A percentile compares a stretch with the other conserved stretches of the same genome.
Conservation (phyloP, 2,329 filamentous ascomycete species). For the Scytalidium sp. region DNA sequence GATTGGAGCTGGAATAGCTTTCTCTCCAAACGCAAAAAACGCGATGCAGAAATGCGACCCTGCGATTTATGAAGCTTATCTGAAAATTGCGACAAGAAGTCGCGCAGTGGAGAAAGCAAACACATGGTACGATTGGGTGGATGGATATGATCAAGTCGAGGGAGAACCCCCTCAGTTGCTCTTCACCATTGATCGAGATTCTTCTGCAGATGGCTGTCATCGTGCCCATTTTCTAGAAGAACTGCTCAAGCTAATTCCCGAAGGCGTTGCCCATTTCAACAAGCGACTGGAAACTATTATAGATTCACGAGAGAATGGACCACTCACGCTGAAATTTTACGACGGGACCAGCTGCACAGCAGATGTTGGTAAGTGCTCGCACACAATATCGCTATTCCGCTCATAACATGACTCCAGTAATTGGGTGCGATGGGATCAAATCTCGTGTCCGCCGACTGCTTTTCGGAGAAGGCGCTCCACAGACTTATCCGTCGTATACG, state of each 20-base stretch:
- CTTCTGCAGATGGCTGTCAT: constrained; percentile 15
- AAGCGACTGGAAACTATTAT: constrained; percentile 26
- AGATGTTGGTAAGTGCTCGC: constrained; percentile 19
- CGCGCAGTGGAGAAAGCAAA: constrained; percentile 26
- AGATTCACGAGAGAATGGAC: constrained; percentile 8
- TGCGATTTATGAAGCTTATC: constrained; percentile 11
- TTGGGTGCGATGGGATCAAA: constrained; percentile 64
- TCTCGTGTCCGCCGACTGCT: constrained; percentile 49
- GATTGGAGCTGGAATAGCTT: constrained; percentile 18
- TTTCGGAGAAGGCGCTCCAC: constrained; percentile 42
- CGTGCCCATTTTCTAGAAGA: constrained; percentile 39
- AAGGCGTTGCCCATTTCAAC: constrained; percentile 21
- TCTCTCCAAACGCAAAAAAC: constrained; percentile 12
- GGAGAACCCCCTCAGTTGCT: background rate
- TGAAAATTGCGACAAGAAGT: constrained; percentile 9
- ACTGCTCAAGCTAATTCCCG: constrained; percentile 34
- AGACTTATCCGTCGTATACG: constrained; percentile 45
- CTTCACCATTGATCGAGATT: background rate
- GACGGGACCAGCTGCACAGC: constrained; percentile 38
- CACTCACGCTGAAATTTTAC: constrained; percentile 29
- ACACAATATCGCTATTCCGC: background rate
- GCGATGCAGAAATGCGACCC: constrained; percentile 14
- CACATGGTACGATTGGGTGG: constrained; percentile 8
- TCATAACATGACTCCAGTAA: constrained; percentile 28
- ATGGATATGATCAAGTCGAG: constrained; percentile 8